Evolutionary conservation across 805 yeast species (phyloP).

Genomic region (Metschnikowia gruessii): DNA sequence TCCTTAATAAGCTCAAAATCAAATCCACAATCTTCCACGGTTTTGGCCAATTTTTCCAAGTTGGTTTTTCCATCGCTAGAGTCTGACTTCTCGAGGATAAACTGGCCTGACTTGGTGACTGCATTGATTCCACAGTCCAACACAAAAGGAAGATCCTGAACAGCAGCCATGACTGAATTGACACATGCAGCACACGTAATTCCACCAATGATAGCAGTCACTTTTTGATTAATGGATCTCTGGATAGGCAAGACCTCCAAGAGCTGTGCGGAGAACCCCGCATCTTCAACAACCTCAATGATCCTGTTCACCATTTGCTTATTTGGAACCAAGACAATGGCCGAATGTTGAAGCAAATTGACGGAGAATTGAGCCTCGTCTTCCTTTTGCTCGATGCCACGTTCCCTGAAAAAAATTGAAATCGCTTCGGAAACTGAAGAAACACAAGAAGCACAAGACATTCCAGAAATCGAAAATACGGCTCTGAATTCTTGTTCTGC

Average conservation of each 20-base stretch:
- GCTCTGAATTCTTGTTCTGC: constrained; percentile 38
- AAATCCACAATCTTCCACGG: constrained; percentile 66
- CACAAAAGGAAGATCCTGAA: constrained; percentile 49
- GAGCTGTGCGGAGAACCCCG: constrained; percentile 47
- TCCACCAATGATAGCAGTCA: constrained; percentile 65
- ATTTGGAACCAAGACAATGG: constrained; percentile 51
- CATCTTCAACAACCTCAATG: constrained; percentile 26
- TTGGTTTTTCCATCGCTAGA: constrained; percentile 20
- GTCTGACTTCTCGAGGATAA: constrained; percentile 48
- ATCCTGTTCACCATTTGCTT: constrained; percentile 43
- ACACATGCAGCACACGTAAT: constrained; percentile 75
- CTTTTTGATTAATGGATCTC: constrained; percentile 45
- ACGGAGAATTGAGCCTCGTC: constrained; percentile 43
- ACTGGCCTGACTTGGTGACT: constrained; percentile 61
- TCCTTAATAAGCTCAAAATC: constrained; percentile 50
- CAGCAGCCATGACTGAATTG: constrained; percentile 49
- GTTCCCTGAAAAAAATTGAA: constrained; percentile 19
- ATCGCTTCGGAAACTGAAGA: constrained; percentile 31
- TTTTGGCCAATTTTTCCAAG: constrained; percentile 42
- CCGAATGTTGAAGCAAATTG: constrained; percentile 51
- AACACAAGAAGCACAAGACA: constrained; percentile 42
- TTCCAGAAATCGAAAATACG: constrained; percentile 48
- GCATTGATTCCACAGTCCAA: constrained; percentile 52
- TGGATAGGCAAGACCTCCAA: constrained; percentile 60
- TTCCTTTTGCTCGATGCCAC: constrained; percentile 1